A percentile compares a stretch with the other conserved stretches of the same genome.
Conservation (phyloP, 2,329 filamentous ascomycete genomes). For the Colletotrichum horii region DNA sequence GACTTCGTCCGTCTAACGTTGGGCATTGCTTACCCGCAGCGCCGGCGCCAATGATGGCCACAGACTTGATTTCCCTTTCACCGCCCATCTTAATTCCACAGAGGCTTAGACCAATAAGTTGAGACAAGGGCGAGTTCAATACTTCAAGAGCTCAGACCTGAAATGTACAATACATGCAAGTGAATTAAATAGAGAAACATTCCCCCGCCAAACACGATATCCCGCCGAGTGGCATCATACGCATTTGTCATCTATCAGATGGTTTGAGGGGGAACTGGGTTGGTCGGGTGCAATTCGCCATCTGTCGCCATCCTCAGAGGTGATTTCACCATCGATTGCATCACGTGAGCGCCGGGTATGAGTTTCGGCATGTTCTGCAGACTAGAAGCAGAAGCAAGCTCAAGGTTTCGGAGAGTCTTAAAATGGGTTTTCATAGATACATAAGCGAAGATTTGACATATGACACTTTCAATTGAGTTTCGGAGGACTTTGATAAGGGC, state of each 20-base stretch:
- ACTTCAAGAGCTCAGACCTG: neutral
- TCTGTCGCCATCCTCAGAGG: slow-evolving; percentile 19
- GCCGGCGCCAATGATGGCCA: slow-evolving; percentile 49
- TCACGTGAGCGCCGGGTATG: slow-evolving; percentile 4
- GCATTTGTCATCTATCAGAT: slow-evolving; percentile 9
- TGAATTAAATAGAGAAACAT: neutral
- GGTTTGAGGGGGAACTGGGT: neutral
- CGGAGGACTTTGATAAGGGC: too few relatives aligned
- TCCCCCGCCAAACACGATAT: neutral
- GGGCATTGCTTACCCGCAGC: slow-evolving; percentile 38
- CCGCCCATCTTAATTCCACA: slow-evolving; percentile 1
- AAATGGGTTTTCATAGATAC: neutral
- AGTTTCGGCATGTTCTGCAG: neutral
- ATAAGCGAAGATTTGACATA: neutral
- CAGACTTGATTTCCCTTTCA: slow-evolving; percentile 37
- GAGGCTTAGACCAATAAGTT: neutral
- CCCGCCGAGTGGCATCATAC: neutral
- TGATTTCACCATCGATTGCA: slow-evolving; percentile 18
- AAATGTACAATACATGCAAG: neutral
- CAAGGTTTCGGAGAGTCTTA: neutral
- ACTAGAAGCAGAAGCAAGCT: neutral
- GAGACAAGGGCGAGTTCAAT: neutral
- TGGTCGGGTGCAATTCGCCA: slow-evolving; percentile 16
- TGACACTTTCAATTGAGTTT: neutral
- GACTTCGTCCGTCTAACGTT: neutral